Evolutionary conservation across 495 filamentous ascomycete genomes (phyloP), one percentile per base, ranked within the genome.

Genomic region (Lindgomyces ingoldianus): DNA sequence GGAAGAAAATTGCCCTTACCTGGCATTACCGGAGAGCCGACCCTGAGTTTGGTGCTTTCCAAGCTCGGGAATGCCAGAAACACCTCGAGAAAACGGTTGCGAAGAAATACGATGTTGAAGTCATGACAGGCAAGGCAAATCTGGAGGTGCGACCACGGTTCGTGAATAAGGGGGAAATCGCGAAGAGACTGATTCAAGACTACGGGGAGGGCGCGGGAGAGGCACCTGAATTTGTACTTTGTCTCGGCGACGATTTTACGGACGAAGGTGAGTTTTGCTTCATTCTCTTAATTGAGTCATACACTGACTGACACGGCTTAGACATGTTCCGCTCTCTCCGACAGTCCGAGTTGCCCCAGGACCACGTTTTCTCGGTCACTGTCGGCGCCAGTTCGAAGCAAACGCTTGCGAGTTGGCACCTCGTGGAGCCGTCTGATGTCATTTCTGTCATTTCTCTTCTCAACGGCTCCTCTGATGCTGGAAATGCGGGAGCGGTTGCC

Each of bases 11-110:
- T 64, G 92, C 94, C 10, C 75, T 98, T 56, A 97, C 93, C 8
- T 98, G 94, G 95, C 94, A 98, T 71, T 98, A 96, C 70, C 91
- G 94, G 45, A 85, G 88, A 4, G 90, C 91, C 24, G 92, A 96
- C 66, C 89, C 89, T 0, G 90, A 93, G 64, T 87, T 89, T 56
- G 94, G 89, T 16, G 75, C 83, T 0, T 87, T 88, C 73, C 85
- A 91, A 71, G 85, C 91, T 11, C 83, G 79, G 21, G 86, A 90
- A 68, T 95, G 91, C 70, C 85, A 90, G 45, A 84, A 87, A 66
- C 82, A 89, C 42, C 81, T 97, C 29, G 86, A 91, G 71, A 78
- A 81, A 3, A 89, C 86, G 0, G 87, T 96, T 8, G 85, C 78
- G 47, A 87, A 84, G 70, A 84, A 84, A 26, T 95, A 86, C 83